A percentile compares a stretch with the other conserved stretches of the same genome.
These are phyloP conservation scores for Populus pruinosa DNA, from an alignment of 345 rosid species.

Conservation along the genomic window DNA sequence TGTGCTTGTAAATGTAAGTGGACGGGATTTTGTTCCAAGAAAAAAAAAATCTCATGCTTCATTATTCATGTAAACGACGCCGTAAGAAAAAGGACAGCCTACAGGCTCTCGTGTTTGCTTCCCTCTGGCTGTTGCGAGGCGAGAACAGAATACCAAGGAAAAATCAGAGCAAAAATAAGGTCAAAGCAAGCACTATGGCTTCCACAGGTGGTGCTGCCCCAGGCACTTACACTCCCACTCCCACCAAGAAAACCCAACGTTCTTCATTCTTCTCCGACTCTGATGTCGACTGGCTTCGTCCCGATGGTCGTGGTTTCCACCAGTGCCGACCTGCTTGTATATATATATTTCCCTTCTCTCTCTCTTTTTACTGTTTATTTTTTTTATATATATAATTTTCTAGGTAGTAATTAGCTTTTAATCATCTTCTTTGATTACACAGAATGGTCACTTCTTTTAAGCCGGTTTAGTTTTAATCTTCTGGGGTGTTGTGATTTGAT, in stretches of 20 bases:
- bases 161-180: not conserved
- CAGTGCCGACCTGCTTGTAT: constrained; percentile 93
- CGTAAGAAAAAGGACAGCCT: too few relatives aligned
- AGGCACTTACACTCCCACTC: constrained; percentile 56
- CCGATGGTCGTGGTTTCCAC: constrained; percentile 84
- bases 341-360: not conserved
- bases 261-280: constrained; percentile 43
- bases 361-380: not conserved
- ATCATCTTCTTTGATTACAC: not conserved
- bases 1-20: too few relatives aligned
- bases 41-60: too few relatives aligned
- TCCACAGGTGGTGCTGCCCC: constrained; percentile 46
- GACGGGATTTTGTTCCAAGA: too few relatives aligned
- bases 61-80: too few relatives aligned
- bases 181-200: constrained; percentile 26
- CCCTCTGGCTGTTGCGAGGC: too few relatives aligned
- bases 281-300: constrained; percentile 82
- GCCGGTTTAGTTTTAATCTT: not conserved
- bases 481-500: not conserved
- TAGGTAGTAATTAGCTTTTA: not conserved
- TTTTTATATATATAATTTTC: not conserved
- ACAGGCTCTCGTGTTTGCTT: too few relatives aligned
- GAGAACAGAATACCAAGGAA: too few relatives aligned
- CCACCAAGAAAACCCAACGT: constrained; percentile 32
- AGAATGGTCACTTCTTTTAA: not conserved